Percentiles rank a stretch among this genome's conserved stretches.
These are phyloP conservation scores for Lichina pygmaea DNA, from an alignment of 495 filamentous ascomycete genomes.

Conservation along the genomic window DNA sequence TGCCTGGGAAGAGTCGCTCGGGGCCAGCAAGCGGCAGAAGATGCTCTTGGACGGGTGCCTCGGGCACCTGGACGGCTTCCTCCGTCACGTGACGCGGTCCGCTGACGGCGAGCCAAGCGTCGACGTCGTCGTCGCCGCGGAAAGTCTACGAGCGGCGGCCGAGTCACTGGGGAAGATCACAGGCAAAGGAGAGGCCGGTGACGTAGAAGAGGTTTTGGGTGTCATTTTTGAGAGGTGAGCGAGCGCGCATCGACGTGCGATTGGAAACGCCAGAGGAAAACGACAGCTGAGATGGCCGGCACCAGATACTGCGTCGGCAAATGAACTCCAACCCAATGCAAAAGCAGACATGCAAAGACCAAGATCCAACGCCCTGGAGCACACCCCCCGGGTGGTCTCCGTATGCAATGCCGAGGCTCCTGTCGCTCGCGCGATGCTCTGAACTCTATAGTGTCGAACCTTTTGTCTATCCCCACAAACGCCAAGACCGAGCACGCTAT, in stretches of 20 bases:
- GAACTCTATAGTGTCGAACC: background rate
- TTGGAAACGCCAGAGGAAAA: conserved; percentile 4
- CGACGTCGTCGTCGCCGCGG: conserved; percentile 86
- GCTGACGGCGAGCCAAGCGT: conserved; percentile 21
- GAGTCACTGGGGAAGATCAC: conserved; percentile 62
- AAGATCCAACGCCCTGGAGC: background rate
- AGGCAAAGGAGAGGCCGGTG: conserved; percentile 58
- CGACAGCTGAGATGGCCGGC: conserved; percentile 1
- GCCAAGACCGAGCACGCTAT: background rate
- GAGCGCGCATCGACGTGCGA: background rate
- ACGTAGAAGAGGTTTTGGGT: conserved; percentile 90
- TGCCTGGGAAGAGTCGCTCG: conserved; percentile 57
- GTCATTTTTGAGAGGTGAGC: conserved; percentile 91
- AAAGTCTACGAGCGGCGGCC: conserved; percentile 63
- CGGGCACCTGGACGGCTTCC: conserved; percentile 39
- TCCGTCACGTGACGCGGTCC: conserved; percentile 22
- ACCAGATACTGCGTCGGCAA: conserved; percentile 43
- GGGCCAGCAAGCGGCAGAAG: conserved; percentile 72
- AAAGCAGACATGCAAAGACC: conserved; percentile 2
- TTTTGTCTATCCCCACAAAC: background rate
- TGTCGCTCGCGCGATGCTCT: background rate
- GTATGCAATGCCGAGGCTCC: background rate
- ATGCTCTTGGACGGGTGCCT: conserved; percentile 50
- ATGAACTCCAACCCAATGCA: conserved; percentile 9
- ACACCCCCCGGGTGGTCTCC: background rate